Evolutionary conservation across 2,329 filamentous ascomycete species (phyloP), one percentile per base, ranked within the genome.

Genomic region (Saccharata proteae): DNA sequence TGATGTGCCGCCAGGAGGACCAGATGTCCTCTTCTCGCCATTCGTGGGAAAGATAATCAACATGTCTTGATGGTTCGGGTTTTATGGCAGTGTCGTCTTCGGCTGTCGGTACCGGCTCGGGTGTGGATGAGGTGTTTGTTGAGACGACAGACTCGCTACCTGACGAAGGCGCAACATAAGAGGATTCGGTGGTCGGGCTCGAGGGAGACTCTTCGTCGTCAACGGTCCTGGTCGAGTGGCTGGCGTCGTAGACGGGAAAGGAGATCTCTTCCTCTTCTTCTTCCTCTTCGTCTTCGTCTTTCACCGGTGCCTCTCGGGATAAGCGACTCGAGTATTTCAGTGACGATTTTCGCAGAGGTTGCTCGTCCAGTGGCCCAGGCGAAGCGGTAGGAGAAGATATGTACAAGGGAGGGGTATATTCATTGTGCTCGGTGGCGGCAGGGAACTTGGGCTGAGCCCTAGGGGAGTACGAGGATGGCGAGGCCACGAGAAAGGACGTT

Each of bases 21-120:
- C 86, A 96, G 16, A 96, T 92, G 56, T 98, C 88, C 55, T 96
- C 86, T 57, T 94, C 85, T 40, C 72, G 75, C 83, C 88, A 93
- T 39, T 88, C 75, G 50, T 96, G 82, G 12, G 86, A 93, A 27
- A 94, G 70, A 51, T 93, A 93, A 58, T 93, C 86, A n/a, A 93
- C 86, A 57, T 93, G 84, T 41, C 84, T 69, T 26, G 85, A 85
- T 2, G 84, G 84, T 46, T 80, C 74, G 19, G 66, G 67, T 39
- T 75, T 71, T 21, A 92, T 66, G 8, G 79, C 78, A 7, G 76
- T 80, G 54, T 93, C 85, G 44, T 93, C 85, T 42, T 80, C 78
- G 6, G 80, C 78, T 18, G 75, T 40, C 6, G 37, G 31, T 3
- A 49, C 37, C 6, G 69, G 71, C 36, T 71, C 71, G 4, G 76